A percentile compares a stretch with the other conserved stretches of the same genome.
These are phyloP conservation scores for Athelia sp. DNA, from an alignment of 1,284 basidiomycete genomes.

Conservation along the genomic window DNA sequence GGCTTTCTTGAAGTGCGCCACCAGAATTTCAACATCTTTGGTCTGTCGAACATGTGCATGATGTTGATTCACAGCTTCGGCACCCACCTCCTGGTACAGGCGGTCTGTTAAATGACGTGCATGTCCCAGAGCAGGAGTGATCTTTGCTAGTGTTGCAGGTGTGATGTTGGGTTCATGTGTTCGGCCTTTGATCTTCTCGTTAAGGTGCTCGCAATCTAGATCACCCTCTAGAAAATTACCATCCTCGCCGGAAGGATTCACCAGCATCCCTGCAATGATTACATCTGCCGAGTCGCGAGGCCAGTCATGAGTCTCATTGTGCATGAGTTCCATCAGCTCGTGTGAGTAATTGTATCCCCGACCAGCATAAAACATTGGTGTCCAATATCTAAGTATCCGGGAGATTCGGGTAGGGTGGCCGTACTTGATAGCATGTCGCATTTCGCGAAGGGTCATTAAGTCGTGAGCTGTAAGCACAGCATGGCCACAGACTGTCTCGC, in stretches of 20 bases:
- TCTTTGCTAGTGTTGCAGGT: slow-evolving; percentile 14
- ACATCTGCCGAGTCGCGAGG: neutral
- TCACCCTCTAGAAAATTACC: slow-evolving; percentile 7
- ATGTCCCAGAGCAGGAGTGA: slow-evolving; percentile 17
- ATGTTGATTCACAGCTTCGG: slow-evolving; percentile 11
- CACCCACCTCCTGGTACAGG: slow-evolving; percentile 12
- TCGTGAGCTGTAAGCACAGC: slow-evolving; percentile 14
- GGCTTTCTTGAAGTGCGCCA: slow-evolving; percentile 5
- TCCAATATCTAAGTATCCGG: slow-evolving; percentile 15
- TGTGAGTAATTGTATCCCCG: slow-evolving; percentile 20
- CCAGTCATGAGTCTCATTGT: slow-evolving; percentile 17
- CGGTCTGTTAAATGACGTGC: slow-evolving; percentile 4
- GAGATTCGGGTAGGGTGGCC: slow-evolving; percentile 14
- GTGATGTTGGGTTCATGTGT: slow-evolving; percentile 14
- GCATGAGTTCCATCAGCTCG: slow-evolving; percentile 19
- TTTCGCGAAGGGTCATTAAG: slow-evolving; percentile 15
- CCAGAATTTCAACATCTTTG: slow-evolving; percentile 8
- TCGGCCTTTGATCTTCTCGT: slow-evolving; percentile 15
- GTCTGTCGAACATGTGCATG: slow-evolving; percentile 13
- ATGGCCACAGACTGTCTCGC: slow-evolving; percentile 9
- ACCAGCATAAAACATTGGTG: slow-evolving; percentile 19
- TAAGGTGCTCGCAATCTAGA: slow-evolving; percentile 15
- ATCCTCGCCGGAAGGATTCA: slow-evolving; percentile 11
- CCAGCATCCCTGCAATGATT: slow-evolving; percentile 13
- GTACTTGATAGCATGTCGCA: slow-evolving; percentile 11